These are phyloP conservation scores for Torulaspora microellipsoides DNA, from an alignment of 805 yeast species.

Conservation along the genomic window DNA sequence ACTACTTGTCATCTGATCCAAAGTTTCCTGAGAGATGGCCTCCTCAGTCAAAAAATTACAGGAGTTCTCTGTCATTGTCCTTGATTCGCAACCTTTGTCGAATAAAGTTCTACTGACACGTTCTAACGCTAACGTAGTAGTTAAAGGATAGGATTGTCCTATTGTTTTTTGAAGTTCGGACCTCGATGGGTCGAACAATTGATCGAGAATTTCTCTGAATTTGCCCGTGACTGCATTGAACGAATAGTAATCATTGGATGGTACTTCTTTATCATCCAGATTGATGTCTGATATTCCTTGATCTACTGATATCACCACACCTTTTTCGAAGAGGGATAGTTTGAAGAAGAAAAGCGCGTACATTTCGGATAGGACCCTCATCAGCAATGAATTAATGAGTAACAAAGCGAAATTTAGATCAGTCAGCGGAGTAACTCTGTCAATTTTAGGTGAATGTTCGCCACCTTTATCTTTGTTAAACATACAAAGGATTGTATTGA, in stretches of 20 bases:
- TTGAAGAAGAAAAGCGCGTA: slow-evolving; percentile 23
- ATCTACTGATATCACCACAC: slow-evolving; percentile 12
- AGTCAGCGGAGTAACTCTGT: not conserved
- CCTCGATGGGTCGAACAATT: slow-evolving; percentile 12
- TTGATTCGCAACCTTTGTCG: slow-evolving; percentile 19
- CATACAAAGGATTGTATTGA: slow-evolving; percentile 14
- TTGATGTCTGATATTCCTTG: slow-evolving; percentile 7
- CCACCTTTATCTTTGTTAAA: slow-evolving; percentile 11
- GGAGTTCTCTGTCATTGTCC: slow-evolving; percentile 17
- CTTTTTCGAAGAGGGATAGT: slow-evolving; percentile 19
- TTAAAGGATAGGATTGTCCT: slow-evolving; percentile 17
- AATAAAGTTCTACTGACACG: slow-evolving; percentile 23
- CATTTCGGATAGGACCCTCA: slow-evolving; percentile 23
- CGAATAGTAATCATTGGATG: slow-evolving; percentile 10
- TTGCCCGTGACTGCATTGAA: slow-evolving; percentile 12
- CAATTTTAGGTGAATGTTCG: not conserved
- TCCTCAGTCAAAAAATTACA: slow-evolving; percentile 8
- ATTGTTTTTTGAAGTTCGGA: slow-evolving; percentile 10
- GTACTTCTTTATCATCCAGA: slow-evolving; percentile 11
- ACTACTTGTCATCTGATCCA: slow-evolving; percentile 16
- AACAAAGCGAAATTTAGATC: slow-evolving; percentile 16
- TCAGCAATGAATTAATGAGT: slow-evolving; percentile 19
- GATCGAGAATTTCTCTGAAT: slow-evolving; percentile 20
- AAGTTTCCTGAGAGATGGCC: slow-evolving; percentile 14
- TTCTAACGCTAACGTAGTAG: slow-evolving; percentile 22